phyloP scores from a whole-genome alignment of 1,284 basidiomycete species.

The Puccinia polysora region DNA sequence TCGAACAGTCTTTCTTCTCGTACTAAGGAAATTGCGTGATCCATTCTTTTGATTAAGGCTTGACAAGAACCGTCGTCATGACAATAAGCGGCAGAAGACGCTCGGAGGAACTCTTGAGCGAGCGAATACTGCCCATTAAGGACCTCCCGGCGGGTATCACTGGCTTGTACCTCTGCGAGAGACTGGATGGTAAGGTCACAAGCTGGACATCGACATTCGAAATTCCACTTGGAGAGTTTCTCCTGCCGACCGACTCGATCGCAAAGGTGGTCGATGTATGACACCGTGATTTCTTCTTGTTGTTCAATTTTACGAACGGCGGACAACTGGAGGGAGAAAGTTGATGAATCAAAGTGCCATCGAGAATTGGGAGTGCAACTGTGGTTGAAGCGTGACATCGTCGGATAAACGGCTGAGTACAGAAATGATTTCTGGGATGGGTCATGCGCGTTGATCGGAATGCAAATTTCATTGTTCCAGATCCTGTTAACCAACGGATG shows the following conservation, averaged over 20 bases:
- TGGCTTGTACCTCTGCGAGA: not conserved
- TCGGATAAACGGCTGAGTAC: conserved; percentile 10
- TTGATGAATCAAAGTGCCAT: not conserved
- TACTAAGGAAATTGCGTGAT: not conserved
- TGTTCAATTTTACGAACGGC: not conserved
- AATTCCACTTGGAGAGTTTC: not conserved
- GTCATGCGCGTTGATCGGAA: not conserved
- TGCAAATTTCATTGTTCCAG: conserved; percentile 13
- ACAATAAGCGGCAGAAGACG: not conserved
- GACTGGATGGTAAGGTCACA: not conserved
- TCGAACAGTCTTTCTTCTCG: not conserved
- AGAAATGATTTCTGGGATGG: not conserved
- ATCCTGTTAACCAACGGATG: conserved; percentile 8
- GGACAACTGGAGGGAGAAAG: conserved; percentile 4
- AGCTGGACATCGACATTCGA: not conserved
- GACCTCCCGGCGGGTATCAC: not conserved
- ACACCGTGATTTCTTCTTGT: conserved; percentile 5
- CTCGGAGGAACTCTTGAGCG: not conserved
- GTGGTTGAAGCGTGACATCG: conserved; percentile 11
- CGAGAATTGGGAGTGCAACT: conserved; percentile 8
- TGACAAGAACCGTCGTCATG: not conserved
- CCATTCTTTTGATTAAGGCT: not conserved
- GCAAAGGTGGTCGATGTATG: not conserved
- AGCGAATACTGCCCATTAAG: not conserved
- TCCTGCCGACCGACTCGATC: not conserved